These are phyloP conservation scores for Mortierella sp. DNA, from an alignment of 371 early-diverging fungal species.

Conservation along the genomic window DNA sequence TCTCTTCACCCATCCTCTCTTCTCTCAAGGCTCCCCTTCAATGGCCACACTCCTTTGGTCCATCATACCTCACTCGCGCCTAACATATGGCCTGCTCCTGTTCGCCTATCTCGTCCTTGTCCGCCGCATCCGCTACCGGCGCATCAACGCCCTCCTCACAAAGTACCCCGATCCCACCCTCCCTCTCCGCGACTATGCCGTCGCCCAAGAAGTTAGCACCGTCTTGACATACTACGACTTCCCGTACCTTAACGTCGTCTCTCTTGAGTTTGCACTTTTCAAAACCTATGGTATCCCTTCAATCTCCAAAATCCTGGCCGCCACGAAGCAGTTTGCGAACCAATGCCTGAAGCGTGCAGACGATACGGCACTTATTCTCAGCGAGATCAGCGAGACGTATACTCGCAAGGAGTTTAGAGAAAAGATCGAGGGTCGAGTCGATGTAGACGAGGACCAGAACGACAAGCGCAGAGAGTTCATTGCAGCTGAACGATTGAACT, in stretches of 20 bases:
- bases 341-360: constrained; percentile 58
- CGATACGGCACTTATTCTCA: constrained; percentile 61
- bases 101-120: too few species aligned
- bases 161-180: constrained; percentile 63
- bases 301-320: constrained; percentile 59
- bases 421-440: background rate
- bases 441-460: constrained; percentile 7
- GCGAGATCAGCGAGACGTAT: constrained; percentile 58
- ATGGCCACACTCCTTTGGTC: too few species aligned
- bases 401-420: constrained; percentile 45
- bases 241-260: constrained; percentile 44
- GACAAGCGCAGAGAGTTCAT: constrained; percentile 29
- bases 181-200: constrained; percentile 52
- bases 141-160: constrained; percentile 44
- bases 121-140: constrained; percentile 53
- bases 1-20: too few species aligned
- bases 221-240: constrained; percentile 57
- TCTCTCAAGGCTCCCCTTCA: too few species aligned
- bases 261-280: constrained; percentile 61
- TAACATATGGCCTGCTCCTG: too few species aligned
- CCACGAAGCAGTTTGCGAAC: constrained; percentile 48
- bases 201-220: constrained; percentile 58
- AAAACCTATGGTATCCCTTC: constrained; percentile 64
- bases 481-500: constrained; percentile 61
- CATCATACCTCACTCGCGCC: too few species aligned